Base-by-base conservation (phyloP, 768 basidiomycete species). In the Serendipita vermifera region DNA sequence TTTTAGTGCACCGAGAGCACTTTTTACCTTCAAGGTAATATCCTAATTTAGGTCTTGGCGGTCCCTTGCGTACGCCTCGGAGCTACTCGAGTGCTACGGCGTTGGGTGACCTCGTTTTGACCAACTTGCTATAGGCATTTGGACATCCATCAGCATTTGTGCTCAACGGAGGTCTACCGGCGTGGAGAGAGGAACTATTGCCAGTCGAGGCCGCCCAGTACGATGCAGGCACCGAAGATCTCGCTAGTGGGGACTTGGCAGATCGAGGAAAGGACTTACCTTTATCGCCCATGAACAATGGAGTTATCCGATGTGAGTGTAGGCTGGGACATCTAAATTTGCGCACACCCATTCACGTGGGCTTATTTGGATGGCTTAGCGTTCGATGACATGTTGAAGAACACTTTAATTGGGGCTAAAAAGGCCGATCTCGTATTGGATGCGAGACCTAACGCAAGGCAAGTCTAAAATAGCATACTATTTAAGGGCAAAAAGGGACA, bases 151-250 rank as follows among this genome's bases (percentile, higher is more conserved):
- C 82, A 39, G 88, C 91, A 5, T 88, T 86, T 59, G 77, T 98
- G 9, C 75, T 99, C 14, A 81, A 98, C 67, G 96, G 96, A n/a
- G 94, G 93, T 17, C 76, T 97, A 11, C 89, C 87, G 31, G 72
- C 78, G 36, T 94, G 88, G 87, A 72, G 79, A 58, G 75, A 74
- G 29, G 81, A 85, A 64, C 81, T 82, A 17, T 70, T 77, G 14
- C 71, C 75, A n/a, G 63, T 79, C 7, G 82, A 80, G 48, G 63
- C 64, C 22, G 69, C n/a, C n/a, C n/a, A n/a, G n/a, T n/a, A n/a
- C n/a, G n/a, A n/a, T n/a, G n/a, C n/a, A n/a, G n/a, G n/a, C n/a
- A n/a, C n/a, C n/a, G n/a, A n/a, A n/a, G n/a, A n/a, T n/a, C n/a
- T n/a, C n/a, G n/a, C n/a, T n/a, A n/a, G n/a, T n/a, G n/a, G n/a